These are phyloP conservation scores for Ustilago lituana DNA, from an alignment of 1,284 basidiomycete genomes.

Conservation along the genomic window DNA sequence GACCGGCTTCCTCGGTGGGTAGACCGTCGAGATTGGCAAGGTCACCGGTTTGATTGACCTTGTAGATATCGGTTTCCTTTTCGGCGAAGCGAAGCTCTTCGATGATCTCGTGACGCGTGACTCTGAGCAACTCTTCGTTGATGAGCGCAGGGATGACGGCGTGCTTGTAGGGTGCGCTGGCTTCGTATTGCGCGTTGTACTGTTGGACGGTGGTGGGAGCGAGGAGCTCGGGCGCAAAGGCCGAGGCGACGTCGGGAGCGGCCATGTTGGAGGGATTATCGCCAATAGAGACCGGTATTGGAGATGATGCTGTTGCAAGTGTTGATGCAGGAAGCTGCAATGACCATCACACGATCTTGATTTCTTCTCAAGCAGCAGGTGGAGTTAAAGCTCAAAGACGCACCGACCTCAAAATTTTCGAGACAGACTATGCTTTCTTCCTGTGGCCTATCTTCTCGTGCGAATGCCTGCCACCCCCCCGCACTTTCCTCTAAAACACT, in stretches of 20 bases:
- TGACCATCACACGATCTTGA: background rate
- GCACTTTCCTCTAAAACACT: background rate
- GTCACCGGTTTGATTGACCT: constrained; percentile 97
- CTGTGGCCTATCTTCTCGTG: too few relatives aligned
- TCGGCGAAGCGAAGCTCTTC: constrained; percentile 88
- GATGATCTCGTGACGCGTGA: constrained; percentile 82
- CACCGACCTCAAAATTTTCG: constrained; percentile 21
- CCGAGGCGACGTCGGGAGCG: constrained; percentile 24
- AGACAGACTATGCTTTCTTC: constrained; percentile 4
- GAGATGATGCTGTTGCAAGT: background rate
- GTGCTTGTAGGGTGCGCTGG: constrained; percentile 79
- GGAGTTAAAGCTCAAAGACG: constrained; percentile 7
- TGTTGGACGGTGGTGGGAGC: constrained; percentile 22
- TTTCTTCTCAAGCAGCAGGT: constrained; percentile 8
- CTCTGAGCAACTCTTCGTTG: constrained; percentile 80
- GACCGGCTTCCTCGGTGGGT: constrained; percentile 53
- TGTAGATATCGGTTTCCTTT: constrained; percentile 99
- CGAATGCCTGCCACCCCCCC: background rate
- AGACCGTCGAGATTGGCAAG: constrained; percentile 90
- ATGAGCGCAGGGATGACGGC: constrained; percentile 84
- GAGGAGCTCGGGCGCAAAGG: constrained; percentile 52
- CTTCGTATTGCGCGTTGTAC: constrained; percentile 49
- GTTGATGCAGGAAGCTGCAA: constrained; percentile 1
- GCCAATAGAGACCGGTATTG: background rate
- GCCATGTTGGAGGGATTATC: constrained; percentile 17